These are phyloP conservation scores for Rosa persica DNA, from an alignment of 306 rosid genomes.

Conservation along the genomic window DNA sequence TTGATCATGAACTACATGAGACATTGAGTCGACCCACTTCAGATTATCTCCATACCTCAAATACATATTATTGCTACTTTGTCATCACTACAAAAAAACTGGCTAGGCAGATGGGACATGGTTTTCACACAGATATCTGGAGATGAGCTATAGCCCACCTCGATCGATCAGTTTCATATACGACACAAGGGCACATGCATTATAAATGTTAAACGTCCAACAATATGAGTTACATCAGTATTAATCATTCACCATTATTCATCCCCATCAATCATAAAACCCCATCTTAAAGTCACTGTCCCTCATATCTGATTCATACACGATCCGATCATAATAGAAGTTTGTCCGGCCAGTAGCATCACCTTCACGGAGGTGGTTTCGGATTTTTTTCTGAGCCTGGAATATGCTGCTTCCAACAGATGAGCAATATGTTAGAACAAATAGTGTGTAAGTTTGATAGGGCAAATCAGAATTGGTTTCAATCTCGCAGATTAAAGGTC, in stretches of 20 bases:
- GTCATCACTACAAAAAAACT: not conserved
- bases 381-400: constrained; percentile 11
- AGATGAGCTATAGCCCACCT: not conserved
- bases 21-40: no score
- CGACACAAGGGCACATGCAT: not conserved
- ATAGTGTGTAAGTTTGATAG: not conserved
- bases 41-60: no score
- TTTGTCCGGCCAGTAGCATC: constrained; percentile 6
- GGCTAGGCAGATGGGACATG: not conserved
- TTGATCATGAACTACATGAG: no score
- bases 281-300: constrained; percentile 3
- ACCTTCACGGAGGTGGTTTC: constrained; percentile 10
- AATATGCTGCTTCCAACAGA: constrained; percentile 9
- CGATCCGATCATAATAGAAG: not conserved
- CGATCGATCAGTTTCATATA: not conserved
- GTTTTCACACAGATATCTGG: not conserved
- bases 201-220: not conserved
- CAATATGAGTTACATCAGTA: not conserved
- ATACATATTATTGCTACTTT: not conserved
- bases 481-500: not conserved
- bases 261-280: not conserved
- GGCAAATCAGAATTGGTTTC: not conserved
- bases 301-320: constrained; percentile 3
- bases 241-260: not conserved
- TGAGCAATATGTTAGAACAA: not conserved